phyloP scores from a whole-genome alignment of 768 basidiomycete genomes.

The Boletellus emodensis region DNA sequence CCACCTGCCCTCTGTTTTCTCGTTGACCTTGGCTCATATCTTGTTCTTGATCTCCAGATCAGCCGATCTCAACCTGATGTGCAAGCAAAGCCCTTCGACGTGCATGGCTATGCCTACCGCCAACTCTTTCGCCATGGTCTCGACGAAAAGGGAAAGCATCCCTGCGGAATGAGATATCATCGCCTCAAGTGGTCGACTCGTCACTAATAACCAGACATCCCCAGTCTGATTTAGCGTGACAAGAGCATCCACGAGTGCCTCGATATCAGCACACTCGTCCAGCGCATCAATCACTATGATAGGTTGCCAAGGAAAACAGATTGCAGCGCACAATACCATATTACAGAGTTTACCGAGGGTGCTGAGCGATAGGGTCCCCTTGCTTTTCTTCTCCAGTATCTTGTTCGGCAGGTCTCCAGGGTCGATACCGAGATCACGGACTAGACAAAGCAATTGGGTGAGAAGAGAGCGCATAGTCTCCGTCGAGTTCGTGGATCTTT shows the following conservation, averaged over 20 bases:
- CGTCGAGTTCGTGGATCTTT: neutral
- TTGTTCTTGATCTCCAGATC: neutral
- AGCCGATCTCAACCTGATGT: neutral
- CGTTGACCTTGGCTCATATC: neutral
- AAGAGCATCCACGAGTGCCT: too few species aligned
- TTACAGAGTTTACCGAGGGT: too few species aligned
- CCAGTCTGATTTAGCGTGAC: too few species aligned
- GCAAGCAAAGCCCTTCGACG: neutral
- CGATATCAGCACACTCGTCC: too few species aligned
- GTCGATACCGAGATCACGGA: too few species aligned
- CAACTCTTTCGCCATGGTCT: neutral
- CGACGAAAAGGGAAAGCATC: neutral
- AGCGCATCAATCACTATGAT: too few species aligned
- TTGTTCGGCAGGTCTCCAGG: too few species aligned
- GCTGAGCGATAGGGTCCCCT: too few species aligned
- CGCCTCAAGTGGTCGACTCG: neutral
- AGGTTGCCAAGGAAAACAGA: too few species aligned
- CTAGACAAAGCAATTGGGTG: neutral
- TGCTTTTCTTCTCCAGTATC: too few species aligned
- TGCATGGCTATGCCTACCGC: neutral
- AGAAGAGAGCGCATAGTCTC: neutral
- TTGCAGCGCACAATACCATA: too few species aligned
- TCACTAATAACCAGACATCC: too few species aligned
- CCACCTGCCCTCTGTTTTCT: neutral
- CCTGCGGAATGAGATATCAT: neutral